A percentile compares a stretch with the other conserved stretches of the same genome.
These are phyloP conservation scores for Cyclostephanos invisitatus DNA, from an alignment of 108 stramenopile genomes.

Conservation along the genomic window DNA sequence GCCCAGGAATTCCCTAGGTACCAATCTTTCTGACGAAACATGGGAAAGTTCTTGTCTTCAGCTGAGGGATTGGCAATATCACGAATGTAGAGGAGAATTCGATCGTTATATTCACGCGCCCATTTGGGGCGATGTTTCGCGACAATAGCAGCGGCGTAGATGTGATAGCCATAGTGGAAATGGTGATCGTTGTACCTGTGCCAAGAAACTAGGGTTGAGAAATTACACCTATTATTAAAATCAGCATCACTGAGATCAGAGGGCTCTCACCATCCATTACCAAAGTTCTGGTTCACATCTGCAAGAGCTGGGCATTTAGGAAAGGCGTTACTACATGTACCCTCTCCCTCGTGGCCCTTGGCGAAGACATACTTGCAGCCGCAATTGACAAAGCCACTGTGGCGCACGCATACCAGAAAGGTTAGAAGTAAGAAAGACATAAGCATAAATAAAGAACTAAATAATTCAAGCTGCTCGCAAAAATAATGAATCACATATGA, in stretches of 20 bases:
- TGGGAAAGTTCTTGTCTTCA: conserved; percentile 81
- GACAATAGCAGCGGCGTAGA: conserved; percentile 90
- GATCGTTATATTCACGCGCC: conserved; percentile 83
- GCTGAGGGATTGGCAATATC: conserved; percentile 93
- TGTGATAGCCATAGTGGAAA: conserved; percentile 92
- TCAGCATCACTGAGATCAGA: background rate
- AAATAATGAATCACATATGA: background rate
- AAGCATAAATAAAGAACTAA: background rate
- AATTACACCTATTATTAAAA: conserved; percentile 17
- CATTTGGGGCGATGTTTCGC: conserved; percentile 86
- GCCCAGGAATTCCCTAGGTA: conserved; percentile 94
- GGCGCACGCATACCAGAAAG: background rate
- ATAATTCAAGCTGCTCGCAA: background rate
- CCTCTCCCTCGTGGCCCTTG: conserved; percentile 32
- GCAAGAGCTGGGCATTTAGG: conserved; percentile 85
- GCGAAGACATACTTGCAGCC: conserved; percentile 81
- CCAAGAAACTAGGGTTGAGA: conserved; percentile 13
- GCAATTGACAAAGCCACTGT: conserved; percentile 83
- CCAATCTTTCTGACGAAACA: conserved; percentile 91
- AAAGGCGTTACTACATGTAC: conserved; percentile 64
- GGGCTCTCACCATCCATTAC: conserved; percentile 59
- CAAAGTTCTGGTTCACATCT: conserved; percentile 90
- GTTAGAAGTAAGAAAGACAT: background rate
- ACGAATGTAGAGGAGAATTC: conserved; percentile 82
- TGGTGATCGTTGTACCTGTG: conserved; percentile 89